These are phyloP conservation scores for Agaricus sinodeliciosus DNA, from an alignment of 768 basidiomycete species.

Conservation along the genomic window DNA sequence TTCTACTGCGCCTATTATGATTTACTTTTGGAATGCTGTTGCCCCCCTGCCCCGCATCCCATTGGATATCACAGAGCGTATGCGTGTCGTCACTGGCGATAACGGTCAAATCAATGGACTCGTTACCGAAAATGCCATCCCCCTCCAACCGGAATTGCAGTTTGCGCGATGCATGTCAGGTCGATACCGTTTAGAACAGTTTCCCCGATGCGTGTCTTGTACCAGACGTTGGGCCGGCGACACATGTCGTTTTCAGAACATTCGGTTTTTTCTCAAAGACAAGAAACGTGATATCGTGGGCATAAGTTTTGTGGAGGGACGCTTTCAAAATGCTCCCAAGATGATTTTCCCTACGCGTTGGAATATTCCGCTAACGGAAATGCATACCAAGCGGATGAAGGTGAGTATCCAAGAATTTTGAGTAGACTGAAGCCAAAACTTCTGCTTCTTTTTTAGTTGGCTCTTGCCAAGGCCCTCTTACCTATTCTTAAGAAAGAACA, in stretches of 20 bases:
- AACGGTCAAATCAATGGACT: conserved; percentile 9
- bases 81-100: conserved; percentile 10
- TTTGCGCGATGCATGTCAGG: conserved; percentile 83
- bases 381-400: conserved; percentile 55
- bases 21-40: conserved; percentile 7
- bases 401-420: conserved; percentile 25
- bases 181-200: conserved; percentile 62
- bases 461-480: conserved; percentile 62
- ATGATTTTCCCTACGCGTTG: conserved; percentile 64
- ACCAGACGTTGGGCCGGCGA: conserved; percentile 85
- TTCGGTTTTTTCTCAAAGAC: conserved; percentile 71
- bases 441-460: conserved; percentile 34
- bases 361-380: conserved; percentile 50
- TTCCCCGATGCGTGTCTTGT: conserved; percentile 79
- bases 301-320: conserved; percentile 63
- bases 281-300: conserved; percentile 50
- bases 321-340: conserved; percentile 46
- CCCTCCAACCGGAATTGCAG: conserved; percentile 60
- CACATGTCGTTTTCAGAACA: conserved; percentile 82
- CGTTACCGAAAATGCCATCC: conserved; percentile 9
- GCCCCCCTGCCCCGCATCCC: no score
- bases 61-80: conserved; percentile 9
- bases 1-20: not conserved
- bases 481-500: conserved; percentile 62
- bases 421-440: conserved; percentile 7